Evolutionary conservation across 1,139 yeast species (phyloP).

Genomic region (Pichia sp.): DNA sequence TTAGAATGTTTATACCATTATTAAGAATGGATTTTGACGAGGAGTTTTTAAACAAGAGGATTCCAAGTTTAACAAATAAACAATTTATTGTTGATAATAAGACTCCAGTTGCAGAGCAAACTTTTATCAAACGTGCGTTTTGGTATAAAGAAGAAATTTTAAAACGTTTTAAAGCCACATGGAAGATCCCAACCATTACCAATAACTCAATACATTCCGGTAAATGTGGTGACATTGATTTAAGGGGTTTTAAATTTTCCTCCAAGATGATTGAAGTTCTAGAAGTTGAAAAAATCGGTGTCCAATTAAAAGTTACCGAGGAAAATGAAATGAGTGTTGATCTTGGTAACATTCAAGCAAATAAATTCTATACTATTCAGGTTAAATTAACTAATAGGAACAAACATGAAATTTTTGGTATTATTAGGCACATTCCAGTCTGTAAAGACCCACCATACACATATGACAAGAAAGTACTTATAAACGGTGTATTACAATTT

Average conservation of each 20-base stretch:
- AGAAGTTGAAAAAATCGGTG: slow-evolving; percentile 41
- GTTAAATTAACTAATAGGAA: slow-evolving; percentile 44
- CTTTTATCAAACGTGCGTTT: slow-evolving; percentile 53
- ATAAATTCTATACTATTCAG: slow-evolving; percentile 44
- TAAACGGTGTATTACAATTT: slow-evolving; percentile 61
- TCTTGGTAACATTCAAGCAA: slow-evolving; percentile 31
- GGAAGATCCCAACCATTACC: slow-evolving; percentile 39
- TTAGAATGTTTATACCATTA: slow-evolving; percentile 65
- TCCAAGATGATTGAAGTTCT: slow-evolving; percentile 46
- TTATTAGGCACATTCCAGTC: slow-evolving; percentile 61
- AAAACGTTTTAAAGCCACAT: slow-evolving; percentile 51
- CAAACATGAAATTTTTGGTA: slow-evolving; percentile 40
- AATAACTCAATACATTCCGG: slow-evolving; percentile 21
- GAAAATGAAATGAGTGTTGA: slow-evolving; percentile 13
- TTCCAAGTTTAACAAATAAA: slow-evolving; percentile 71
- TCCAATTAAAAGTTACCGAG: slow-evolving; percentile 32
- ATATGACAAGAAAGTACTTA: slow-evolving; percentile 47
- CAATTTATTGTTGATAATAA: slow-evolving; percentile 67
- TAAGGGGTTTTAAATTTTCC: slow-evolving; percentile 59
- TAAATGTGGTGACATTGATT: slow-evolving; percentile 54
- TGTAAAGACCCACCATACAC: slow-evolving; percentile 27
- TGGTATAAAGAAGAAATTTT: slow-evolving; percentile 75
- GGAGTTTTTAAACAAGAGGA: slow-evolving; percentile 42
- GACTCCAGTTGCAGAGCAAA: slow-evolving; percentile 46
- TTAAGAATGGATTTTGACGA: slow-evolving; percentile 43